These are phyloP conservation scores for Eucalyptus marginata DNA, from an alignment of 345 rosid species.

Conservation along the genomic window DNA sequence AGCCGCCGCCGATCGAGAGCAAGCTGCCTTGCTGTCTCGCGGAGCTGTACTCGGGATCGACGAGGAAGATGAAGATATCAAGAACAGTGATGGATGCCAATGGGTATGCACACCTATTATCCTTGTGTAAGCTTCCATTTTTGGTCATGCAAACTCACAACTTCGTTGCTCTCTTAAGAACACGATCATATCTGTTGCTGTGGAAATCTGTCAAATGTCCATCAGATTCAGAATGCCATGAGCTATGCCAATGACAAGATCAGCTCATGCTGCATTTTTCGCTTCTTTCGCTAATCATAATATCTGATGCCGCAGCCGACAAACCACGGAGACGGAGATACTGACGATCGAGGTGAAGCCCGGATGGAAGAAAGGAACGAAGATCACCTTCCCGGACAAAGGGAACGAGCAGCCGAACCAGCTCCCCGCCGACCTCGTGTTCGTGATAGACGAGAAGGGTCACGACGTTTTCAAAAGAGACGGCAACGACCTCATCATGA, in stretches of 20 bases:
- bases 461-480: conserved; percentile 65
- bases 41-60: conserved; percentile 80
- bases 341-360: conserved; percentile 85
- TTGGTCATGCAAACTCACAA: neutral
- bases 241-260: neutral
- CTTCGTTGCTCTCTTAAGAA: neutral
- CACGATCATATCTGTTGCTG: neutral
- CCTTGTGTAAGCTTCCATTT: neutral
- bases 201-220: neutral
- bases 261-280: neutral
- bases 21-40: conserved; percentile 88
- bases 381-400: conserved; percentile 85
- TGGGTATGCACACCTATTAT: conserved; percentile 29
- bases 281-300: neutral
- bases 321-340: conserved; percentile 71
- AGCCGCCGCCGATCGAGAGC: conserved; percentile 90
- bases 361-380: conserved; percentile 97
- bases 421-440: conserved; percentile 85
- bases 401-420: conserved; percentile 89
- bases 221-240: neutral
- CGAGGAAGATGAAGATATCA: conserved; percentile 97
- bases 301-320: conserved; percentile 28
- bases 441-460: conserved; percentile 78
- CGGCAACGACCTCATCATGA: conserved; percentile 63
- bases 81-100: conserved; percentile 60